These are phyloP conservation scores for Pythium phragmitis DNA, from an alignment of 352 stramenopile genomes.

Conservation along the genomic window DNA sequence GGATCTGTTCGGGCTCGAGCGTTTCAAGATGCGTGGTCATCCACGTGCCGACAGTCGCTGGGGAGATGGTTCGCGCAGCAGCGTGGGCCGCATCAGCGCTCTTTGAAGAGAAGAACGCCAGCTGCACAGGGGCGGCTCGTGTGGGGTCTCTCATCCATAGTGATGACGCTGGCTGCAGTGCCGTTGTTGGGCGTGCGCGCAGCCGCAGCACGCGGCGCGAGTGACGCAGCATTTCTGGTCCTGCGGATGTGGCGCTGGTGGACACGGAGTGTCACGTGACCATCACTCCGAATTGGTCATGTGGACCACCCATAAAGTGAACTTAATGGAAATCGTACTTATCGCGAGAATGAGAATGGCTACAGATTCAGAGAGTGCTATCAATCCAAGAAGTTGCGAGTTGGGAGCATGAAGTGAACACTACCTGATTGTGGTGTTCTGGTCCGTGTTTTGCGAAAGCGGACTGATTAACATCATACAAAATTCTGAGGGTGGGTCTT, in stretches of 20 bases:
- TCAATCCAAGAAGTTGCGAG: too few species aligned
- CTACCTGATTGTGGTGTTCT: too few species aligned
- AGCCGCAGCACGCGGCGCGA: constrained; percentile 12
- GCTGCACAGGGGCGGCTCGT: not conserved
- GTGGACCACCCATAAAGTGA: not conserved
- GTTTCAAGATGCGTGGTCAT: constrained; percentile 56
- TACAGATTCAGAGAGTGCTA: not conserved
- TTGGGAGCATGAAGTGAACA: too few species aligned
- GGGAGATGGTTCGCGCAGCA: constrained; percentile 29
- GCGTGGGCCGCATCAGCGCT: constrained; percentile 1
- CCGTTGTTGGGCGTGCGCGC: constrained; percentile 2
- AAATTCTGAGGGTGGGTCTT: too few species aligned
- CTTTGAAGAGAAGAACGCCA: not conserved
- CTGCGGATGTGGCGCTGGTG: not conserved
- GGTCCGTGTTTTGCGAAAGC: too few species aligned
- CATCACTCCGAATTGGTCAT: not conserved
- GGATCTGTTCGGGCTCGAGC: constrained; percentile 74
- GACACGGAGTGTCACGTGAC: not conserved
- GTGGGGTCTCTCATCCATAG: not conserved
- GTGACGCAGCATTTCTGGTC: constrained; percentile 15
- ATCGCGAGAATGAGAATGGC: not conserved
- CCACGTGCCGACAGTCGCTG: constrained; percentile 56
- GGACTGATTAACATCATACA: too few species aligned
- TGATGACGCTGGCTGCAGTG: not conserved
- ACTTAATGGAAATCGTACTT: not conserved